A percentile compares a stretch with the other conserved stretches of the same genome.
phyloP scores from a whole-genome alignment of 257 asterid species.

The Jasminum sambac region DNA sequence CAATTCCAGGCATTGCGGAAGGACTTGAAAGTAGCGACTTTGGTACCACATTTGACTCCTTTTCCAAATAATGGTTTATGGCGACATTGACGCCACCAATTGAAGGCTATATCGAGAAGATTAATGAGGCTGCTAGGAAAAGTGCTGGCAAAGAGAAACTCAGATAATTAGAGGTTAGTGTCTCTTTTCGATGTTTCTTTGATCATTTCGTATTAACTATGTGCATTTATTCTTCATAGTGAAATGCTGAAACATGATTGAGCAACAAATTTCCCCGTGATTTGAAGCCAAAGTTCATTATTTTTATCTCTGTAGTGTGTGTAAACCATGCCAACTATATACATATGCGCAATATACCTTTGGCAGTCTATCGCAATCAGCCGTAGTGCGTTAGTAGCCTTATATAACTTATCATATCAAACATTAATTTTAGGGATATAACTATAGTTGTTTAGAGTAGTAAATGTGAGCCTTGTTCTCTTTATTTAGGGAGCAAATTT shows the following conservation, averaged over 20 bases:
- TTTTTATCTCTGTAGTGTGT: background rate
- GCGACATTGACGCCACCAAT: constrained; percentile 92
- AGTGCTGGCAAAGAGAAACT: constrained; percentile 65
- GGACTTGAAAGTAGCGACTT: constrained; percentile 67
- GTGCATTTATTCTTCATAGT: background rate
- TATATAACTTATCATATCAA: background rate
- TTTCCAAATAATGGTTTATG: constrained; percentile 77
- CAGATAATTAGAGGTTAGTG: constrained; percentile 45
- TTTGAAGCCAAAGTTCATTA: too few relatives aligned
- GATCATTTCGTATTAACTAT: background rate
- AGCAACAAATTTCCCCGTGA: background rate
- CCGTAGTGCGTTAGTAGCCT: background rate
- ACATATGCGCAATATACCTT: background rate
- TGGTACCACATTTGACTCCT: constrained; percentile 72
- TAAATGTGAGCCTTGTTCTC: background rate
- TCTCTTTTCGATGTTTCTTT: background rate
- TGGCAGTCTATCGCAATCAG: background rate
- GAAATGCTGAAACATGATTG: background rate
- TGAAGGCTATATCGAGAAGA: constrained; percentile 84
- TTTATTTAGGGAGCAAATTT: background rate
- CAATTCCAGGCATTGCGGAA: constrained; percentile 87
- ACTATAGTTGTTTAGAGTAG: background rate
- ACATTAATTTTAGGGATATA: background rate
- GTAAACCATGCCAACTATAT: background rate
- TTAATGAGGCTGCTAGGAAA: constrained; percentile 80